Base-by-base conservation (phyloP, 1,284 basidiomycete species). In the Ceraceosorus bombacis region DNA sequence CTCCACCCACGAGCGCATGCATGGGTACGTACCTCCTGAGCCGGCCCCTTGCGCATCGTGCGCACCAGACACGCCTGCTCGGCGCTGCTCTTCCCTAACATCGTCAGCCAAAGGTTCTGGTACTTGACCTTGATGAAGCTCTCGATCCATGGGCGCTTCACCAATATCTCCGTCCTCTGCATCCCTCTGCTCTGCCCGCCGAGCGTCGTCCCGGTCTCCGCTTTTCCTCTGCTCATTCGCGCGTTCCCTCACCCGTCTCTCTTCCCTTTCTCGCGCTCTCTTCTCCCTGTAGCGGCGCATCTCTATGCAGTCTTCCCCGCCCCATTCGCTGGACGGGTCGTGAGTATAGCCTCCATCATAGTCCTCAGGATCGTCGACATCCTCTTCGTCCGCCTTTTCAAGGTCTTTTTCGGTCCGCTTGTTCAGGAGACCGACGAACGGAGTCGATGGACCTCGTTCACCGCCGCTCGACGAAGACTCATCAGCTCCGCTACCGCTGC, bases 251-350 rank as follows among this genome's bases (percentile, higher is more conserved):
- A 58, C 60, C 5, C 54, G 37, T 36, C 41, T 58, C 9, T 58
- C 61, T 12, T 65, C 66, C 17, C 55, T 55, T 17, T 60, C 62
- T 12, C 62, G 61, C 5, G 49, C 57, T 54, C 66, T 8, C 27
- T 58, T 58, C 38, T 60, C 66, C 15, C 64, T 62, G 57, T 71
- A 73, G 13, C 67, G 63, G 13, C 61, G 58, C 63, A 68, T 66
- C 58, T 76, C 75, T 40, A 59, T 53, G 41, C 72, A 74, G 17
- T 73, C 54, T 39, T 76, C 74, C n/a, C 75, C 74, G 27, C 70
- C 67, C 55, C 73, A 77, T 54, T 77, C 75, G 54, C 64, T 61
- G 0, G 64, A 59, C 5, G 70, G 69, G 53, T 72, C 65, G 38
- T 65, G 68, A 43, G 71, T 69, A 48, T 65, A 55, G 15, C 66